A percentile compares a stretch with the other conserved stretches of the same genome.
Conservation (phyloP, 2,329 filamentous ascomycete genomes). For the Trichoderma harzianum region DNA sequence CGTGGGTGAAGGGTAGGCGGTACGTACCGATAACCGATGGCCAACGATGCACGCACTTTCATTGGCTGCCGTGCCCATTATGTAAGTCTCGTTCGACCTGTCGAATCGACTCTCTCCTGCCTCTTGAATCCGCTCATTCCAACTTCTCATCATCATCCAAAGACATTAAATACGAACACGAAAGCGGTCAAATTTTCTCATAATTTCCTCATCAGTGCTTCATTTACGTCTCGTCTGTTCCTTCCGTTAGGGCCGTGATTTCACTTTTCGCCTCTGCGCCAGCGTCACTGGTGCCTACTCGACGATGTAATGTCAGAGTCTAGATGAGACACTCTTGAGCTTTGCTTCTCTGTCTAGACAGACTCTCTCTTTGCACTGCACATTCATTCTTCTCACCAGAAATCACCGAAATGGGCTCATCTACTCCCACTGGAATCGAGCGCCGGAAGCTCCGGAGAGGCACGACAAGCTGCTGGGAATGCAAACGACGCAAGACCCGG, state of each 20-base stretch:
- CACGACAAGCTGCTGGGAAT: slow-evolving; percentile 12
- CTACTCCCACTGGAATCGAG: neutral
- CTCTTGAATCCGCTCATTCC: neutral
- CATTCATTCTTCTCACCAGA: neutral
- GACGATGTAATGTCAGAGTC: neutral
- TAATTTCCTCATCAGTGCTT: neutral
- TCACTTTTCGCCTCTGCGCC: neutral
- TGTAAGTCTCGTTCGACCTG: neutral
- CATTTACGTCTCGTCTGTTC: neutral
- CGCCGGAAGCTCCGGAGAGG: slow-evolving; percentile 2
- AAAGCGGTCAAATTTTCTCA: neutral
- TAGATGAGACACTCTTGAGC: neutral
- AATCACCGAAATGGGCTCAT: neutral
- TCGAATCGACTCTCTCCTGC: neutral
- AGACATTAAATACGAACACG: neutral
- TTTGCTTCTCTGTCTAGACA: neutral
- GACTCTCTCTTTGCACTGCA: neutral
- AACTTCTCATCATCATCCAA: neutral
- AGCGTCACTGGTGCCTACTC: neutral
- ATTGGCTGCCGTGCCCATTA: neutral
- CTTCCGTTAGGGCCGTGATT: neutral
- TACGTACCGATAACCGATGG: neutral
- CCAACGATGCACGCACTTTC: neutral
- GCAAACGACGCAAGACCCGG: neutral
- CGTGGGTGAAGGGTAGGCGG: neutral